Evolutionary conservation across 169 alveolate genomes (phyloP).

Genomic region (Sarcocystis neurona): DNA sequence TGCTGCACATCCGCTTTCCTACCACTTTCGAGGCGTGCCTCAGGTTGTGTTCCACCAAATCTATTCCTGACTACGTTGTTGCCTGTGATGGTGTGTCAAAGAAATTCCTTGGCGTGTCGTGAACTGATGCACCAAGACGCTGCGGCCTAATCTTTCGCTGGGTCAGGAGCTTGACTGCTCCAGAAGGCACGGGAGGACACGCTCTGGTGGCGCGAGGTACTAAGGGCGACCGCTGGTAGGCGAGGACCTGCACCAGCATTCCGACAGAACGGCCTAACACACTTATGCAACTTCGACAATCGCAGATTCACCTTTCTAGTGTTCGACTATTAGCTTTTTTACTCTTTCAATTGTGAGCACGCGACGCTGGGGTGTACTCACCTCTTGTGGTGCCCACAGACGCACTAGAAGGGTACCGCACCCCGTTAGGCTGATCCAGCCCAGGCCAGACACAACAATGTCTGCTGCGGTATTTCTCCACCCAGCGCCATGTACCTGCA

Average conservation of each 20-base stretch:
- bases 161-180: no score
- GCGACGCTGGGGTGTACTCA: background rate
- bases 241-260: conserved; percentile 16
- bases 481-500: conserved; percentile 10
- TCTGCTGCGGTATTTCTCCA: conserved; percentile 17
- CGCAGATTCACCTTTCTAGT: background rate
- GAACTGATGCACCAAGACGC: no score
- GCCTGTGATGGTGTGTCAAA: no score
- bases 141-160: no score
- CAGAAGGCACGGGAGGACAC: conserved; percentile 18
- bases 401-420: conserved; percentile 24
- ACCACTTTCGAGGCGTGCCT: no score
- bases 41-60: no score
- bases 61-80: no score
- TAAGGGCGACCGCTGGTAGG: conserved; percentile 14
- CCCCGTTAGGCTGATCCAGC: conserved; percentile 34
- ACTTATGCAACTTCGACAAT: background rate
- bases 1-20: no score
- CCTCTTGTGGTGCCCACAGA: background rate
- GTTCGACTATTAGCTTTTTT: background rate
- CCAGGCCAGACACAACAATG: conserved; percentile 31
- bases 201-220: conserved; percentile 17
- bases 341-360: background rate
- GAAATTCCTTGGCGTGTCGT: no score
- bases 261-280: background rate